These are phyloP conservation scores for Agrocybe chaxingu DNA, from an alignment of 768 basidiomycete species.

Conservation along the genomic window DNA sequence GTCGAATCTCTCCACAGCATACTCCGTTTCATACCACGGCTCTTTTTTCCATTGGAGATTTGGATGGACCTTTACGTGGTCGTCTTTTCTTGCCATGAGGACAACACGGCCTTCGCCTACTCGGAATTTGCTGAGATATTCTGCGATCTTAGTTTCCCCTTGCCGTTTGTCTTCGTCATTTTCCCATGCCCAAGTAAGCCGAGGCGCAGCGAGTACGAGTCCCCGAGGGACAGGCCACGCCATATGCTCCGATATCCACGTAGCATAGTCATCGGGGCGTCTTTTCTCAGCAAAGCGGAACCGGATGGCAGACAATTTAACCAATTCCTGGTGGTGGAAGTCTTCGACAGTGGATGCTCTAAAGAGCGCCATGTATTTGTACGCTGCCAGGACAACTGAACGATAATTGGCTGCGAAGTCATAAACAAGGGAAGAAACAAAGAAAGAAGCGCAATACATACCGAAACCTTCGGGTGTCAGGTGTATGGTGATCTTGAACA, in stretches of 20 bases:
- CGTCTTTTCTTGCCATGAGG: conserved; percentile 76
- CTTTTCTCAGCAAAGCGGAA: conserved; percentile 90
- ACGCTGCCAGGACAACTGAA: conserved; percentile 62
- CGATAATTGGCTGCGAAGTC: conserved; percentile 64
- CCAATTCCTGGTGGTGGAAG: conserved; percentile 77
- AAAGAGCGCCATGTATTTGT: conserved; percentile 77
- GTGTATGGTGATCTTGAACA: conserved; percentile 81
- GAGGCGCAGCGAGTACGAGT: conserved; percentile 66
- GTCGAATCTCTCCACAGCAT: conserved; percentile 70
- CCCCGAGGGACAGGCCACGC: conserved; percentile 80
- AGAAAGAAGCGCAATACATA: conserved; percentile 35
- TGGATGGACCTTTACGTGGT: conserved; percentile 45
- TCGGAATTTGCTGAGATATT: conserved; percentile 58
- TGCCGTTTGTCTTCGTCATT: conserved; percentile 32
- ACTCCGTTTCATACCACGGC: conserved; percentile 91
- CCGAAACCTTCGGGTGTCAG: conserved; percentile 86
- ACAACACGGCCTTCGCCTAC: conserved; percentile 64
- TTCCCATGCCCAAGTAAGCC: conserved; percentile 74
- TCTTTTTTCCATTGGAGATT: conserved; percentile 65
- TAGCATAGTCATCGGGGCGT: conserved; percentile 76
- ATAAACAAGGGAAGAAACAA: neutral
- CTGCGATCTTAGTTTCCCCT: conserved; percentile 50
- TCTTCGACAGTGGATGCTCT: conserved; percentile 55
- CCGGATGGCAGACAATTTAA: conserved; percentile 63
- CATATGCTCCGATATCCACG: conserved; percentile 72